Conservation (phyloP, 225 moss, liverwort and hornwort species). For the Takakia lepidozioides region DNA sequence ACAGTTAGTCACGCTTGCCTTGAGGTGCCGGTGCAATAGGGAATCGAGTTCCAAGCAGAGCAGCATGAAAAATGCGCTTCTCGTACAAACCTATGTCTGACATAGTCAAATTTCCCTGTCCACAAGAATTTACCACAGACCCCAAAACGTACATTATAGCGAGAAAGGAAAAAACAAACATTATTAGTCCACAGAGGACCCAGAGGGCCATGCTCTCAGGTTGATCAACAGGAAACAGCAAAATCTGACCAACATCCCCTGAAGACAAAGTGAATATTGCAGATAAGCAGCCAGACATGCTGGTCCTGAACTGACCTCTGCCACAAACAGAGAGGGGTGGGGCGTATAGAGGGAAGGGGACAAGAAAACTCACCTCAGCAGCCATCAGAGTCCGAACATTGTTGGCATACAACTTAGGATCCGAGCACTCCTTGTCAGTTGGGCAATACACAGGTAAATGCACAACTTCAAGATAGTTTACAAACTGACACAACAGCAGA, state of each 20-base stretch:
- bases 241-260: no score
- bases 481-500: conserved; percentile 80
- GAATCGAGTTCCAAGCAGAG: conserved; percentile 64
- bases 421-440: conserved; percentile 65
- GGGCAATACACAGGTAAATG: conserved; percentile 78
- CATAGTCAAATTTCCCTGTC: conserved; percentile 59
- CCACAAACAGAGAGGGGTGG: no score
- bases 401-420: conserved; percentile 74
- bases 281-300: no score
- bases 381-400: conserved; percentile 82
- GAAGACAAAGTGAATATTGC: no score
- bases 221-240: no score
- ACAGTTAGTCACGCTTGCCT: conserved; percentile 9
- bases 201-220: no score
- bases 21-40: conserved; percentile 42
- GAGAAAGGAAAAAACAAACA: no score
- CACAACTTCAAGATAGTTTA: conserved; percentile 82
- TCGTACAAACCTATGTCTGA: conserved; percentile 79
- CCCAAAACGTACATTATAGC: no score
- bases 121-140: conserved; percentile 47
- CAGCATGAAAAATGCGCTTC: conserved; percentile 96
- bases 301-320: no score
- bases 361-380: conserved; percentile 65
- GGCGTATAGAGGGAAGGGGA: no score
- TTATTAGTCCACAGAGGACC: no score